These are phyloP conservation scores for Hippophae gyantsensis DNA, from an alignment of 306 rosid genomes.

Conservation along the genomic window DNA sequence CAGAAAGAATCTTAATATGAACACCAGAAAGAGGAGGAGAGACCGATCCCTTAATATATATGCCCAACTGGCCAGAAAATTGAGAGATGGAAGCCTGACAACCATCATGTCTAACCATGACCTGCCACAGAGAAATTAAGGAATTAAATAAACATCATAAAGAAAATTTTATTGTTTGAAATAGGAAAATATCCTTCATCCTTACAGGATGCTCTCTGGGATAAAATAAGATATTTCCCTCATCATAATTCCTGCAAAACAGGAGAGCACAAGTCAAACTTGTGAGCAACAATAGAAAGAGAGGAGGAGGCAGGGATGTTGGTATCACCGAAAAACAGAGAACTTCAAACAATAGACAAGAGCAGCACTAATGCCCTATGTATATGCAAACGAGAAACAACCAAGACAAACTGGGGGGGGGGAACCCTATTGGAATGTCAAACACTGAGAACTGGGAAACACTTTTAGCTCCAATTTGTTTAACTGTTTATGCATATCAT, in stretches of 20 bases:
- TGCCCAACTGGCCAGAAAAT: slow-evolving; percentile 68
- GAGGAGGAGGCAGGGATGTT: slow-evolving; percentile 6
- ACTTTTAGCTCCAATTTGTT: too few species aligned
- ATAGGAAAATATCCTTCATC: slow-evolving; percentile 4
- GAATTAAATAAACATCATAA: slow-evolving; percentile 19
- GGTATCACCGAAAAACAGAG: too few species aligned
- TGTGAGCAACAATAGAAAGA: slow-evolving; percentile 7
- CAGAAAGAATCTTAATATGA: slow-evolving; percentile 59
- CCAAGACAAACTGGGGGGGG: too few species aligned
- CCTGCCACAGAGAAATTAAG: slow-evolving; percentile 34
- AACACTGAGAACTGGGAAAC: too few species aligned
- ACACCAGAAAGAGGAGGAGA: slow-evolving; percentile 79
- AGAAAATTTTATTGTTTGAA: slow-evolving; percentile 6
- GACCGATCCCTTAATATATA: slow-evolving; percentile 77
- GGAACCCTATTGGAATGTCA: too few species aligned
- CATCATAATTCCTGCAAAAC: slow-evolving; percentile 48
- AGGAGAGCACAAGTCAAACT: slow-evolving; percentile 23
- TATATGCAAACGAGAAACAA: too few species aligned
- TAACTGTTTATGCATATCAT: too few species aligned
- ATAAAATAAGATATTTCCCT: slow-evolving; percentile 68
- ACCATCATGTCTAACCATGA: slow-evolving; percentile 53
- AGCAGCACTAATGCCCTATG: too few species aligned
- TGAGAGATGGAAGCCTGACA: slow-evolving; percentile 71
- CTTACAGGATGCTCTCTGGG: slow-evolving; percentile 75
- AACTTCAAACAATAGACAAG: too few species aligned